Evolutionary conservation across 345 rosid genomes (phyloP), one percentile per base, ranked within the genome.

Genomic region (Iberis pinnata): DNA sequence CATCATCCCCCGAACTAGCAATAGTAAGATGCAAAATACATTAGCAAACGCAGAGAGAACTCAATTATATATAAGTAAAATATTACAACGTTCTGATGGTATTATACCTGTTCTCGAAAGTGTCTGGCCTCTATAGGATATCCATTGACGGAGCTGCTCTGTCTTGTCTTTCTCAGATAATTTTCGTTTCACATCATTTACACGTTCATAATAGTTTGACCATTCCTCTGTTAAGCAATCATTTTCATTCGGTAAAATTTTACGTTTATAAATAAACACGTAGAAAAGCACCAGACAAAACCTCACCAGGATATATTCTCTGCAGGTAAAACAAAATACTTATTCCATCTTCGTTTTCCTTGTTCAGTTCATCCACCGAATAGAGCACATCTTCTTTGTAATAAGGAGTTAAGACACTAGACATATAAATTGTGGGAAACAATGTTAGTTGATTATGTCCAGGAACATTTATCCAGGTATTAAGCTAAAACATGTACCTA

Each of bases 1-100:
- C 98, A 92, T 92, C 95, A 92, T 92, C 55, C 98, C 98, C 68
- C 97, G 79, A 68, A 92, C 98, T 92, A 76, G 61, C 11, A 60
- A 32, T 59, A 60, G 71, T 16, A 64, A 60, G 6, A 63, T 4
- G 18, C n/a, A 46, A 2, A 50, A 27, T 50, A 40, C 27, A 42
- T 55, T 55, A 54, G 58, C 8, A 19, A 40, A 18, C 3, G 6
- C 31, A 31, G 24, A 60, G 19, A 4, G 22, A 12, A 33, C 37
- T 13, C 18, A 3, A 33, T 53, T 16, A 55, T 18, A 58, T 22
- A 14, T 25, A 37, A 36, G 64, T 43, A 52, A 49, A 39, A 59
- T 20, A 12, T 26, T 14, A 58, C 27, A 66, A 9, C 26, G 24
- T 52, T 59, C 27, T 44, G 44, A 59, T n/a, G 11, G 46, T 6